Conservation (phyloP, 495 filamentous ascomycete genomes). For the Halenospora varia region DNA sequence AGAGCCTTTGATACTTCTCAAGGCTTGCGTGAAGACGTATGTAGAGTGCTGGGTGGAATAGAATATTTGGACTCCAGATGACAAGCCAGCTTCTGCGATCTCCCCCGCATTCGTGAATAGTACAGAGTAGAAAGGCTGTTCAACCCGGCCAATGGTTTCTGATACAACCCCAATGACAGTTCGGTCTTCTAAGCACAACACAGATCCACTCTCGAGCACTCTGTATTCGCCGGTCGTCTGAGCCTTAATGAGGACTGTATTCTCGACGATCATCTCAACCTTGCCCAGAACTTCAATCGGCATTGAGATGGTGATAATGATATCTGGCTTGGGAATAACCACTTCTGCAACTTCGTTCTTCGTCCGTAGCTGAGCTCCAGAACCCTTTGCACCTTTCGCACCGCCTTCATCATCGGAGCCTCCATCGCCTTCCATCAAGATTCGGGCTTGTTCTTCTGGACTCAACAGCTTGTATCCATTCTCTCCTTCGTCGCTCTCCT, state of each 20-base stretch:
- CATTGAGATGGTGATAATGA: slow-evolving; percentile 70
- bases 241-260: slow-evolving; percentile 72
- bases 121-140: slow-evolving; percentile 77
- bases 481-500: slow-evolving; percentile 53
- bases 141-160: slow-evolving; percentile 78
- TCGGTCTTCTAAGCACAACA: slow-evolving; percentile 76
- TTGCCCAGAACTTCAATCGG: slow-evolving; percentile 67
- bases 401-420: slow-evolving; percentile 67
- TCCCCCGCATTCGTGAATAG: slow-evolving; percentile 62
- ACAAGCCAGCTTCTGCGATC: slow-evolving; percentile 60
- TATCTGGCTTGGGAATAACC: slow-evolving; percentile 65
- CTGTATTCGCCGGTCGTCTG: slow-evolving; percentile 73
- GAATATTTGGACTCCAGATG: slow-evolving; percentile 61
- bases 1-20: slow-evolving; percentile 74
- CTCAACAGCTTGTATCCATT: slow-evolving; percentile 68
- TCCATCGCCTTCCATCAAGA: slow-evolving; percentile 71
- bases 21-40: slow-evolving; percentile 76
- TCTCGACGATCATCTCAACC: slow-evolving; percentile 71
- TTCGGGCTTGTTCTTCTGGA: slow-evolving; percentile 71
- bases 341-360: slow-evolving; percentile 71
- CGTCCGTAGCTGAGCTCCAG: slow-evolving; percentile 53
- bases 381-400: slow-evolving; percentile 42
- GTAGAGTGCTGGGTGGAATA: slow-evolving; percentile 72
- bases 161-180: slow-evolving; percentile 71
- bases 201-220: slow-evolving; percentile 76